A percentile compares a stretch with the other conserved stretches of the same genome.
phyloP scores from a whole-genome alignment of 495 filamentous ascomycete species.

The Apiosordaria backusii region DNA sequence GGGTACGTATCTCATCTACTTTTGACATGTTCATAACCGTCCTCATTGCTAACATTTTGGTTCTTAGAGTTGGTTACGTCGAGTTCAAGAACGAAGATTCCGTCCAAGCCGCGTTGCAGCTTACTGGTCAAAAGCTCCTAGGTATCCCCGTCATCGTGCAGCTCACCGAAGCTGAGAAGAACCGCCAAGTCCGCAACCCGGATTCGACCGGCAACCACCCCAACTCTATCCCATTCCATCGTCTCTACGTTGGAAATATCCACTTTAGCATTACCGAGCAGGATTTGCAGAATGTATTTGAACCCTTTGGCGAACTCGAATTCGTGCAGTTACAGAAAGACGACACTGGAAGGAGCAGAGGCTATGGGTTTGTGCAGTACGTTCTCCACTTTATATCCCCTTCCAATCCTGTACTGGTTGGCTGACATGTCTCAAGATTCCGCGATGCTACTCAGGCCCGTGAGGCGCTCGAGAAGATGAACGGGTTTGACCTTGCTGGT shows the following conservation, averaged over 20 bases:
- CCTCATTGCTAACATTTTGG: conserved; percentile 32
- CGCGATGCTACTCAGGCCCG: conserved; percentile 86
- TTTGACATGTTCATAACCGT: not conserved
- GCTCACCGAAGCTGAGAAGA: conserved; percentile 98
- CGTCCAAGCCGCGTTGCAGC: conserved; percentile 88
- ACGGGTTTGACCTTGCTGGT: conserved; percentile 97
- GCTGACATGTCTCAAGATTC: conserved; percentile 59
- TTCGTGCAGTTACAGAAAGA: conserved; percentile 97
- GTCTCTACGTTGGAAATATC: conserved; percentile 98
- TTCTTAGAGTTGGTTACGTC: conserved; percentile 89
- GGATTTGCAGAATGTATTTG: conserved; percentile 94
- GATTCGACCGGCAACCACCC: conserved; percentile 61
- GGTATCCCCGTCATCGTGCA: conserved; percentile 98
- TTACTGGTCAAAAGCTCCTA: conserved; percentile 97
- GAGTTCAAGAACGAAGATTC: conserved; percentile 98
- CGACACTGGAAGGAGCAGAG: conserved; percentile 82
- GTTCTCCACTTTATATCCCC: conserved; percentile 38
- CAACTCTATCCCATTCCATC: conserved; percentile 87
- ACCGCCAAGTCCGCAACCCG: conserved; percentile 87
- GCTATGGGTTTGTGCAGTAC: conserved; percentile 99
- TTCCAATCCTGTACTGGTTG: not conserved
- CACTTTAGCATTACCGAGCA: conserved; percentile 99
- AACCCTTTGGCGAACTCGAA: conserved; percentile 96
- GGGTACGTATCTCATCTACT: conserved; percentile 60
- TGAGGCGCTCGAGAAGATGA: conserved; percentile 97